Base-by-base conservation (phyloP, 139 green algal species). In the Volvox reticuliferus region DNA sequence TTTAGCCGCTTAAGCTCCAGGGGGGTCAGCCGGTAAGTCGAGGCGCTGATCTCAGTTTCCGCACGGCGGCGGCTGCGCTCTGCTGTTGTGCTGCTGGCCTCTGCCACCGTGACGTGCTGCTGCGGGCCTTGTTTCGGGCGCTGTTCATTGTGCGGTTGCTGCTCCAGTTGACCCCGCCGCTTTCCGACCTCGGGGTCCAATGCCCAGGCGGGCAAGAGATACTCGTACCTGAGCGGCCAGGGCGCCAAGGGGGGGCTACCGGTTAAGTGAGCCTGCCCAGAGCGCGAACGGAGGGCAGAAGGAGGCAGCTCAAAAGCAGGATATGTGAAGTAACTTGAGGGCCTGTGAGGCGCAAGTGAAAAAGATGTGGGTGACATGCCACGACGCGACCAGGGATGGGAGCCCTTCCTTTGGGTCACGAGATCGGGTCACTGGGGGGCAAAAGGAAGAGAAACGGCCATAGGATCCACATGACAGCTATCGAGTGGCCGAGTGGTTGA, bases 141-240 rank as follows among this genome's bases (percentile, higher is more conserved):
- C 13, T 79, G 82, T 26, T 63, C 33, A 1, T 79, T 65, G 35
- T 90, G 86, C 21, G 80, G 44, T 20, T 84, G 86, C 30, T 75
- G 86, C 50, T 35, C 71, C 21, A n/a, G 50, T 1, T 22, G 2
- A 1, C 12, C n/a, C 20, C 81, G 80, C 18, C 55, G 82, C 75
- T 80, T 69, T 5, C 82, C 82, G 9, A 92, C 82, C 22, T 65
- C 32, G 16, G 89, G 71, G 89, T 92, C 80, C 35, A 92, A 73
- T 0, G 87, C 94, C 90, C 94, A 99, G 28, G 92, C 94, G 3
- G 98, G 98, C 24, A 99, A 85, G 13, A 99, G 92, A 94, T 99
- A 99, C 93, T 99, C 98, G 87, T 99, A 99, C 90, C 93, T 93
- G 73, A 1, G 28, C 1, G 20, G 32, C 71, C 24, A 79, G 67